phyloP scores from a whole-genome alignment of 2,329 filamentous ascomycete genomes.

The Colletotrichum sidae region DNA sequence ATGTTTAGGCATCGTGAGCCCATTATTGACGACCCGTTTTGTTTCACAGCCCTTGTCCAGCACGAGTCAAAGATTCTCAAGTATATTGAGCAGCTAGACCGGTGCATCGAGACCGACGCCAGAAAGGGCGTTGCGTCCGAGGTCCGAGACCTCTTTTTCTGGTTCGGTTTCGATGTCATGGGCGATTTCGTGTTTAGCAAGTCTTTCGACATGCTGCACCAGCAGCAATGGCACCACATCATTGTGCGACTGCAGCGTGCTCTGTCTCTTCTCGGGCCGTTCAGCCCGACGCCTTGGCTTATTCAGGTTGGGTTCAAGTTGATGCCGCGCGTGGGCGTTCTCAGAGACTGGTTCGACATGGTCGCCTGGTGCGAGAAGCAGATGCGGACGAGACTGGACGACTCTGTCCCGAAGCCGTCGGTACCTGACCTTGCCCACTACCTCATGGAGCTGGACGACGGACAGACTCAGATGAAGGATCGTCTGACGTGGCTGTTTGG shows the following conservation, averaged over 20 bases:
- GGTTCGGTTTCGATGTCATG: slow-evolving; percentile 50
- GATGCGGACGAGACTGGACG: slow-evolving; percentile 34
- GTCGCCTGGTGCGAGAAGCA: slow-evolving; percentile 40
- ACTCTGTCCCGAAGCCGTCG: slow-evolving; percentile 22
- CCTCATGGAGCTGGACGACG: slow-evolving; percentile 32
- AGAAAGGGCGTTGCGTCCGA: slow-evolving; percentile 31
- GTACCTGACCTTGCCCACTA: slow-evolving; percentile 31
- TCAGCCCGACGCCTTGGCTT: slow-evolving; percentile 45
- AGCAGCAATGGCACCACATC: slow-evolving; percentile 43
- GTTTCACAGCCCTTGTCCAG: slow-evolving; percentile 33
- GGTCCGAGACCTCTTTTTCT: slow-evolving; percentile 41
- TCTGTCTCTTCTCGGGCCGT: slow-evolving; percentile 44
- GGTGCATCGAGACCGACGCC: slow-evolving; percentile 37
- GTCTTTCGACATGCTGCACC: slow-evolving; percentile 48
- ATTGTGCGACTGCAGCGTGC: slow-evolving; percentile 43
- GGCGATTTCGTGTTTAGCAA: slow-evolving; percentile 50
- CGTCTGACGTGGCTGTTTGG: slow-evolving; percentile 34
- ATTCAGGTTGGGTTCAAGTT: slow-evolving; percentile 41
- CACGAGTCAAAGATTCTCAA: slow-evolving; percentile 38
- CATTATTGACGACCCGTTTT: slow-evolving; percentile 24
- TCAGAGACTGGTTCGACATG: slow-evolving; percentile 42
- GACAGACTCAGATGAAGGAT: slow-evolving; percentile 24
- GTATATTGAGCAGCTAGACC: slow-evolving; percentile 38
- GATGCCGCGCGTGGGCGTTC: slow-evolving; percentile 30
- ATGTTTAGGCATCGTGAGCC: slow-evolving; percentile 10